Conservation (phyloP, 306 rosid species). For the Astragalus glycyphyllos region DNA sequence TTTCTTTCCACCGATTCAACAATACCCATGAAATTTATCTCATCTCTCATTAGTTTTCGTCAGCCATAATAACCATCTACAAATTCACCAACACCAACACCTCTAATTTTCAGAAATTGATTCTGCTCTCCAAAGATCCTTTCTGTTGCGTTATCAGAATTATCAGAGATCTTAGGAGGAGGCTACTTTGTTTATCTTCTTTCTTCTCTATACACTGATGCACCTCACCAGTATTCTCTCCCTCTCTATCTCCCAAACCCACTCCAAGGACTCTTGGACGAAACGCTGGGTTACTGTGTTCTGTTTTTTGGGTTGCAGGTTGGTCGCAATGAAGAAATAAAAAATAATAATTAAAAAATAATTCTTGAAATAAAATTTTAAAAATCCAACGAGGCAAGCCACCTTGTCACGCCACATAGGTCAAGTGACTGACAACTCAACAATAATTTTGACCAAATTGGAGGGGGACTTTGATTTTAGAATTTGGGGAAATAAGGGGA, state of each 20-base stretch:
- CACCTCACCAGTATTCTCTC: conserved; percentile 45
- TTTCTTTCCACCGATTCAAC: conserved; percentile 45
- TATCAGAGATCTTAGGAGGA: conserved; percentile 54
- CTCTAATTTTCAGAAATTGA: conserved; percentile 35
- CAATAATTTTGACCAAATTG: too few relatives aligned
- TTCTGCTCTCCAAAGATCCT: conserved; percentile 32
- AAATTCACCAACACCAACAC: conserved; percentile 18
- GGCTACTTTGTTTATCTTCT: conserved; percentile 40
- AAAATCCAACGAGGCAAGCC: too few relatives aligned
- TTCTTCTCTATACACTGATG: conserved; percentile 25
- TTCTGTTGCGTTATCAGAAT: conserved; percentile 1
- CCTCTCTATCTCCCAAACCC: conserved; percentile 69
- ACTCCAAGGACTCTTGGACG: conserved; percentile 66
- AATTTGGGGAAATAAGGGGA: too few relatives aligned
- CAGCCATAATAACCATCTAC: conserved; percentile 46
- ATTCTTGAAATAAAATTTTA: too few relatives aligned
- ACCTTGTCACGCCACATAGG: too few relatives aligned
- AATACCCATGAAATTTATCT: conserved; percentile 40
- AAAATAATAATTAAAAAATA: too few relatives aligned
- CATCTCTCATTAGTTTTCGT: conserved; percentile 49
- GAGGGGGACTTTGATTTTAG: too few relatives aligned
- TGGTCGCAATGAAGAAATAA: too few relatives aligned
- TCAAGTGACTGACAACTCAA: too few relatives aligned
- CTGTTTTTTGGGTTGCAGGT: too few relatives aligned
- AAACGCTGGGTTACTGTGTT: too few relatives aligned